These are phyloP conservation scores for Cunninghamia lanceolata DNA, from an alignment of 75 land plant species.

Conservation along the genomic window DNA sequence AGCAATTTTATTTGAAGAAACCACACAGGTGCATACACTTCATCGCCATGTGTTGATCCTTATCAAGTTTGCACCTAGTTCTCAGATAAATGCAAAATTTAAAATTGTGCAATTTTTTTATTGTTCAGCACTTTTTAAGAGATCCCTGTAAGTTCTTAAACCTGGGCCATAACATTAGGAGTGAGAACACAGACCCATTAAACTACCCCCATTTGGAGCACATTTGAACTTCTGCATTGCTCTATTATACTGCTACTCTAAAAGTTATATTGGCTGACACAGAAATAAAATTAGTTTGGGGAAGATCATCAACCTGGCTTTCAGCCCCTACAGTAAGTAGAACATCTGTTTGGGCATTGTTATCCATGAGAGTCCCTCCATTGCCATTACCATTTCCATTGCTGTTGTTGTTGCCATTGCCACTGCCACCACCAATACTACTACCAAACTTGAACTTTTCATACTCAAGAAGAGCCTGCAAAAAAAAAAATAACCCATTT, in stretches of 20 bases:
- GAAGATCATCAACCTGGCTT: background rate
- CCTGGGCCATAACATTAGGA: background rate
- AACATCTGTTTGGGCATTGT: slow-evolving; percentile 12
- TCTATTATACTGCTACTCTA: background rate
- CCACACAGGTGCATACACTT: background rate
- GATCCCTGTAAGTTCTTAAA: background rate
- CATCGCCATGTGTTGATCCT: background rate
- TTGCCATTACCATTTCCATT: background rate
- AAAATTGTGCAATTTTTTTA: background rate
- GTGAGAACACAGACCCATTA: background rate
- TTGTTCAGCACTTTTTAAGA: background rate
- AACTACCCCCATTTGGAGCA: background rate
- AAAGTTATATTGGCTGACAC: background rate
- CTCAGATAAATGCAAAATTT: background rate
- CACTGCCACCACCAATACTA: slow-evolving; percentile 21
- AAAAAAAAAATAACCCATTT: background rate
- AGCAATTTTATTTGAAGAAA: background rate
- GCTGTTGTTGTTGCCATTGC: slow-evolving; percentile 4
- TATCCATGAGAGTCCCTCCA: background rate
- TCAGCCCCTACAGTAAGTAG: background rate
- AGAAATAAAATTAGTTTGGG: background rate
- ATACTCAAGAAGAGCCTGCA: slow-evolving; percentile 88
- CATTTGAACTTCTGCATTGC: background rate
- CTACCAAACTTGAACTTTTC: slow-evolving; percentile 59
- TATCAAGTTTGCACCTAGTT: background rate